Evolutionary conservation across 169 alveolate genomes (phyloP).

Genomic region (Cryptosporidium bovis): DNA sequence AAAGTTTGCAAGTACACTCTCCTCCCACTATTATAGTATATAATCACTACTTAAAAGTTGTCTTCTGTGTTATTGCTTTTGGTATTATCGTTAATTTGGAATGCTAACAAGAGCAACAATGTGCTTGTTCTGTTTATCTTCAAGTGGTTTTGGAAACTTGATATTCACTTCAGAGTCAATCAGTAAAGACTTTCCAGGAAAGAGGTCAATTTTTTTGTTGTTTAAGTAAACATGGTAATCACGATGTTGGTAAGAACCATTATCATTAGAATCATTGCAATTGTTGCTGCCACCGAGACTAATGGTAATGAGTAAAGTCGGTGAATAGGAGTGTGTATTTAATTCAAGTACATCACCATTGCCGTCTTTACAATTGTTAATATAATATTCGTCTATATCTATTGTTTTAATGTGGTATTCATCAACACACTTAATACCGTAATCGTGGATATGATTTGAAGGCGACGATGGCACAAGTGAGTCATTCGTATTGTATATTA

Average conservation of each 20-base stretch:
- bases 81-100: neutral
- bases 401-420: conserved; percentile 24
- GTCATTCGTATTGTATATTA: neutral
- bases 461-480: neutral
- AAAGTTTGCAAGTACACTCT: no score
- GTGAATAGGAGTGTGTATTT: neutral
- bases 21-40: no score
- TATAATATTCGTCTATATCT: neutral
- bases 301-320: no score
- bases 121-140: neutral
- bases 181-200: neutral
- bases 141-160: neutral
- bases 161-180: neutral
- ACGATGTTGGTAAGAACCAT: no score
- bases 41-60: no score
- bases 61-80: neutral
- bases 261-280: no score
- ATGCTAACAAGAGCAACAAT: neutral
- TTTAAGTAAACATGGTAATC: neutral
- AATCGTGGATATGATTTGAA: neutral
- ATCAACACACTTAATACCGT: neutral
- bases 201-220: neutral
- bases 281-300: no score
- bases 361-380: neutral
- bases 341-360: neutral